Percentiles rank a stretch among this genome's conserved stretches.
phyloP scores from a whole-genome alignment of 768 basidiomycete species.

The Mycena epipterygia region DNA sequence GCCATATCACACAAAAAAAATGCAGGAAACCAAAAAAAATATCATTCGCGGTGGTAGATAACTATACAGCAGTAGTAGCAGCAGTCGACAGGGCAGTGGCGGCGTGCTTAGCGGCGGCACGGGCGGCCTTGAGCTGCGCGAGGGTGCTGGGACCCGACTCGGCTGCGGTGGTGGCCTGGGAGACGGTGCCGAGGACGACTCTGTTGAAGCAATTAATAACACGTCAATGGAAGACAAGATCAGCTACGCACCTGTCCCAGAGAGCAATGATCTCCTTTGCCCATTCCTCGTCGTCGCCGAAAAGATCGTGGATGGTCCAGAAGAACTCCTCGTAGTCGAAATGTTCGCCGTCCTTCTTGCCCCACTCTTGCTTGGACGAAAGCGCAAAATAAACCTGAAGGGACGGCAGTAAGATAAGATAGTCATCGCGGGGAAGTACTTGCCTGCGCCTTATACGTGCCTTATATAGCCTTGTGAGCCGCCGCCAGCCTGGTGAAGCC shows the following conservation, averaged over 20 bases:
- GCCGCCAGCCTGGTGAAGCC: no score
- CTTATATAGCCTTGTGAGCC: no score
- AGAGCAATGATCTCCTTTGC: neutral
- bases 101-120: neutral
- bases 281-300: neutral
- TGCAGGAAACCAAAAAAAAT: no score
- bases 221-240: neutral
- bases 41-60: no score
- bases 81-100: neutral
- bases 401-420: no score
- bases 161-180: neutral
- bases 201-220: neutral
- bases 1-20: neutral
- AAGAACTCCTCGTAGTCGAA: neutral
- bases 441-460: no score
- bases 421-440: no score
- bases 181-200: neutral
- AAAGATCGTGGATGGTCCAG: neutral
- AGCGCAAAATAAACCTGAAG: constrained; percentile 12
- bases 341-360: neutral
- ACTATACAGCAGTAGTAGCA: neutral
- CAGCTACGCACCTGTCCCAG: constrained; percentile 9
- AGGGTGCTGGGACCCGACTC: neutral
- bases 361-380: neutral
- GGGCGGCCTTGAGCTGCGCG: neutral